phyloP scores from a whole-genome alignment of 1,139 yeast species.

The Taphrina pruni region DNA sequence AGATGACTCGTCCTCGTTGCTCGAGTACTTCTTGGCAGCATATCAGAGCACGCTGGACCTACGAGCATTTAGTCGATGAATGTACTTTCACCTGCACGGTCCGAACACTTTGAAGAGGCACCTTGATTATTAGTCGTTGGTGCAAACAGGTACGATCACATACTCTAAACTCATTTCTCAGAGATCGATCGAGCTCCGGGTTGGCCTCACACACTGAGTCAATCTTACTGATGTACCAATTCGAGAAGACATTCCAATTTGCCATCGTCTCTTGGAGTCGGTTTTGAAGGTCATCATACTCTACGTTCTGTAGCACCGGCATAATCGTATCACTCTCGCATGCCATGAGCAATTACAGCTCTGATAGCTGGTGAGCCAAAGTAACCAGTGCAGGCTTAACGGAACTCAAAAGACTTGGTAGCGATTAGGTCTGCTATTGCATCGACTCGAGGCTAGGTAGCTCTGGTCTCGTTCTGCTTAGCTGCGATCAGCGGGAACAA shows the following conservation, averaged over 20 bases:
- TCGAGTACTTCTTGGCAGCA: conserved; percentile 10
- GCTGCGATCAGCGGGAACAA: background rate
- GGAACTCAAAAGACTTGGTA: too few relatives aligned
- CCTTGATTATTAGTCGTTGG: background rate
- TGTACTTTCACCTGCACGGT: background rate
- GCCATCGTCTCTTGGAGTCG: background rate
- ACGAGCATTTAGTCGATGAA: background rate
- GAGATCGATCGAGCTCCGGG: background rate
- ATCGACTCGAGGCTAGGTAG: background rate
- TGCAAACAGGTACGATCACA: too few relatives aligned
- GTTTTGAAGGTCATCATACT: background rate
- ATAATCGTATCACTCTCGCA: too few relatives aligned
- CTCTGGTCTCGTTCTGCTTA: background rate
- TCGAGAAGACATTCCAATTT: background rate
- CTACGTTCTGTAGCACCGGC: background rate
- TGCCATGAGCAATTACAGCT: too few relatives aligned
- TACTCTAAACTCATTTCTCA: conserved; percentile 8
- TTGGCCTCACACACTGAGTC: background rate
- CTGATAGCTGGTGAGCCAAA: background rate
- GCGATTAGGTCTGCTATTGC: background rate
- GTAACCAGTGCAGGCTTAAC: too few relatives aligned
- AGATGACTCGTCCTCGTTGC: background rate
- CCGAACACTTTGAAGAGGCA: conserved; percentile 8
- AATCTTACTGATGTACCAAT: background rate
- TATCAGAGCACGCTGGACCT: conserved; percentile 9